Base-by-base conservation (phyloP, 495 filamentous ascomycete species). In the Penicillium pancosmium region DNA sequence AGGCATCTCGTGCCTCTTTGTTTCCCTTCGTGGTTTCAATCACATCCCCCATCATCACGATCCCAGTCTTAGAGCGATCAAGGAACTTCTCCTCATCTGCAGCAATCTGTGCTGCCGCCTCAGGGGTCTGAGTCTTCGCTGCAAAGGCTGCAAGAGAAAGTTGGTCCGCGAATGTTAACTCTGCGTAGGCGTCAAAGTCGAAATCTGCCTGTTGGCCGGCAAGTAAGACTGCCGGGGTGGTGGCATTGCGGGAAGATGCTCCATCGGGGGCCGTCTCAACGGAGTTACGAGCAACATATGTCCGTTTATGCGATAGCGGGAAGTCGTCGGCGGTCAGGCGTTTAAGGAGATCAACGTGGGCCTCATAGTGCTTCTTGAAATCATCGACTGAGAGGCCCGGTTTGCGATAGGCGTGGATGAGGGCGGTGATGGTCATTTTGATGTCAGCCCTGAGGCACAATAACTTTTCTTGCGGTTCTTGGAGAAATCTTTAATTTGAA, bases 151-250 rank as follows among this genome's bases (percentile, higher is more conserved):
- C 50, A 49, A 70, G 74, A 8, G 66, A 65, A 16, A 54, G 67
- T 25, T 68, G 65, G 47, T 75, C 68, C 11, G 56, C 52, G 49
- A 76, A 79, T 0, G 60, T 69, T 5, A 80, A 43, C 46, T 74
- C 72, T 4, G 67, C 73, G 21, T 71, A 60, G 12, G 64, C 68
- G 51, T 80, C 78, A 53, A 71, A 76, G 27, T 78, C 71, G 34
- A 75, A 73, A 35, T 73, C 77, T 5, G 58, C 48, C 59, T 74
- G 75, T n/a, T 56, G 60, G 21, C 78, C 77, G 9, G 66, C 46
- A 9, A 77, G 34, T 3, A 76, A 57, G 2, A 55, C 61, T 6
- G 74, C 76, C 10, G 73, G 73, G 8, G 65, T 70, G 4, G 50
- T 52, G 11, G 65, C 35, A 40, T 70, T 70, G 23, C 63, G 60